phyloP scores from a whole-genome alignment of 495 filamentous ascomycete genomes.

The Penicillium canescens region DNA sequence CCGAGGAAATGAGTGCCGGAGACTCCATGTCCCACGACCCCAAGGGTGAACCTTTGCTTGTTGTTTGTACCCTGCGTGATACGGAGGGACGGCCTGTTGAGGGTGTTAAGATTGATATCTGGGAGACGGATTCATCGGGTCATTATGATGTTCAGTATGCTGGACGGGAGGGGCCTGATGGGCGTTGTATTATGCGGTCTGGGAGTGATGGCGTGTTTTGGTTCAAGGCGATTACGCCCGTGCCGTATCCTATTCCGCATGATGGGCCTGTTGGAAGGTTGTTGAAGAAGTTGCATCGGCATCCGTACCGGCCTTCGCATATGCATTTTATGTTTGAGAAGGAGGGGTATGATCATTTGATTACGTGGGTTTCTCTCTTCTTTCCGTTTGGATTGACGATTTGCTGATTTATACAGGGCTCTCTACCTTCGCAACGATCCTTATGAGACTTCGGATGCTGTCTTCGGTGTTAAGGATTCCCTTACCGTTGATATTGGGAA shows the following conservation, averaged over 20 bases:
- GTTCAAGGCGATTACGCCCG: constrained; percentile 85
- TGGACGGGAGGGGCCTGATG: constrained; percentile 69
- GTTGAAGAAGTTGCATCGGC: constrained; percentile 67
- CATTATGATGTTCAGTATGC: constrained; percentile 89
- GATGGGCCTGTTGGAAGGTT: constrained; percentile 88
- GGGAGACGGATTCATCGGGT: constrained; percentile 87
- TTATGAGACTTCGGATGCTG: constrained; percentile 88
- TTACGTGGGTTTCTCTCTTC: constrained; percentile 63
- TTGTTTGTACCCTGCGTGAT: constrained; percentile 75
- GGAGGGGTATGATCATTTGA: constrained; percentile 77
- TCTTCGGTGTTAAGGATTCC: constrained; percentile 90
- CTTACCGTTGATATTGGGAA: constrained; percentile 71
- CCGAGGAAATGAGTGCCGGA: constrained; percentile 63
- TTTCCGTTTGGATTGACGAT: background rate
- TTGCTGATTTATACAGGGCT: constrained; percentile 47
- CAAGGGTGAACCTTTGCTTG: constrained; percentile 61
- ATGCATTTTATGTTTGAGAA: constrained; percentile 97
- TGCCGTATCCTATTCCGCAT: constrained; percentile 85
- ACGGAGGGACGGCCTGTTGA: constrained; percentile 63
- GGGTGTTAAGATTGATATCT: constrained; percentile 82
- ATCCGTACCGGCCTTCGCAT: constrained; percentile 82
- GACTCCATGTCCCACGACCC: constrained; percentile 69
- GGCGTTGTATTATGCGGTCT: constrained; percentile 74
- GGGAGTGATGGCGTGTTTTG: constrained; percentile 75
- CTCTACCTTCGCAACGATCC: constrained; percentile 83